Conservation (phyloP, 345 rosid genomes). For the Erysimum cheiranthoides region DNA sequence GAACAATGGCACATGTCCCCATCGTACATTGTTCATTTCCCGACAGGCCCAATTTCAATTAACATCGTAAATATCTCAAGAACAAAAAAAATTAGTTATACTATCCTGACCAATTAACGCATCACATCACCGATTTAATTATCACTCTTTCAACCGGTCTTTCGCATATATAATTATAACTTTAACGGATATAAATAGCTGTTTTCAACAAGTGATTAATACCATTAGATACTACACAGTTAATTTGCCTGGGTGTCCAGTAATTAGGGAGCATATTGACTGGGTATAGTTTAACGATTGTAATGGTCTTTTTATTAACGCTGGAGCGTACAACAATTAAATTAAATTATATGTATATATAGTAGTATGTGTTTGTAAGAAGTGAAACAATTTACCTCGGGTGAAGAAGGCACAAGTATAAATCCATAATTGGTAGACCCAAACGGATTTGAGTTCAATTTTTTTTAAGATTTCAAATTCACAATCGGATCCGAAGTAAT, state of each 20-base stretch:
- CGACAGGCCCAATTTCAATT: not conserved
- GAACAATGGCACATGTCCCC: slow-evolving; percentile 37
- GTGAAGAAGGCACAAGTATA: not conserved
- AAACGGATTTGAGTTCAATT: not conserved
- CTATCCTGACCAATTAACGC: not conserved
- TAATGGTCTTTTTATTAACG: not conserved
- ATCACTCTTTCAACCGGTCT: slow-evolving; percentile 2
- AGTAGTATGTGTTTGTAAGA: no score
- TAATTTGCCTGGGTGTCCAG: slow-evolving; percentile 4
- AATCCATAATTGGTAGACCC: no score
- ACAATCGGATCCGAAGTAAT: no score
- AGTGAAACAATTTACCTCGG: not conserved
- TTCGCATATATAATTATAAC: not conserved
- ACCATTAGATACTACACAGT: not conserved
- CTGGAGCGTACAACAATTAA: not conserved
- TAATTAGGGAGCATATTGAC: slow-evolving; percentile 22
- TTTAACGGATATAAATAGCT: slow-evolving; percentile 31
- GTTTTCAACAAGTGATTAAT: slow-evolving; percentile 10
- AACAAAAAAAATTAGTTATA: not conserved
- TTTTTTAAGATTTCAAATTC: not conserved
- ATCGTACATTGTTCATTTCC: slow-evolving; percentile 24
- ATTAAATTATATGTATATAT: no score
- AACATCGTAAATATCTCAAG: not conserved
- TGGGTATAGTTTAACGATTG: not conserved
- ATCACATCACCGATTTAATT: slow-evolving; percentile 20